Base-by-base conservation (phyloP, 495 filamentous ascomycete species). In the Podospora fimiseda region DNA sequence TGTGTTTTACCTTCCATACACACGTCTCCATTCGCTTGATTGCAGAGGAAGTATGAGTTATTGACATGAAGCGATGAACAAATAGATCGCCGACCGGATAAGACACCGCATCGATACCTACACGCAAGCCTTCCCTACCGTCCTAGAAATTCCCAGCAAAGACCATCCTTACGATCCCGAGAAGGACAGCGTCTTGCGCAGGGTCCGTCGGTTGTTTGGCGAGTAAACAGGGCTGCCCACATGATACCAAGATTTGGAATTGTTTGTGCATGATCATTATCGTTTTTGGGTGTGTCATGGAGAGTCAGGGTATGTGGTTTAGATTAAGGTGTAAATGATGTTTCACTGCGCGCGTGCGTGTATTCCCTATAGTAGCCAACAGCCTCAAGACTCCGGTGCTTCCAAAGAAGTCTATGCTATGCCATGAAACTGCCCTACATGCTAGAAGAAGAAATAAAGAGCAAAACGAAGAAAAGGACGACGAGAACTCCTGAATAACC, bases 91-190 rank as follows among this genome's bases (percentile, higher is more conserved):
- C 18, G 94, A 99, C 64, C 82, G 83, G 64, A 99, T 99, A 77
- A 80, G 94, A 56, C 79, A 90, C 67, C 80, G 82, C 40, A 76
- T 90, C 57, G 86, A 90, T 60, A 78, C 76, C 15, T 87, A 86
- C 68, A 87, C 82, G 8, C 80, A 83, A 18, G 87, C 87, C 2
- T 89, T 90, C 69, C 86, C 86, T 15, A 73, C 84, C 18, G 63
- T 90, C 47, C 83, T 99, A 53, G 94, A 99, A 73, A 97, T 97
- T 51, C 94, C 94, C 23, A 95, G 90, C 74, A 99, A 99, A 77
- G 93, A 99, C 66, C 93, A 99, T 62, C 93, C 93, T 7, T 99
- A 97, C 61, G 94, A 99, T 59, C 93, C 93, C 0, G 93, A 99
- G 74, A 99, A 99, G 76, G 93, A 99, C 70, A 97, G 90, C 66